Conservation (phyloP, 176 grass and related monocot genomes). For the Paspalum vaginatum region DNA sequence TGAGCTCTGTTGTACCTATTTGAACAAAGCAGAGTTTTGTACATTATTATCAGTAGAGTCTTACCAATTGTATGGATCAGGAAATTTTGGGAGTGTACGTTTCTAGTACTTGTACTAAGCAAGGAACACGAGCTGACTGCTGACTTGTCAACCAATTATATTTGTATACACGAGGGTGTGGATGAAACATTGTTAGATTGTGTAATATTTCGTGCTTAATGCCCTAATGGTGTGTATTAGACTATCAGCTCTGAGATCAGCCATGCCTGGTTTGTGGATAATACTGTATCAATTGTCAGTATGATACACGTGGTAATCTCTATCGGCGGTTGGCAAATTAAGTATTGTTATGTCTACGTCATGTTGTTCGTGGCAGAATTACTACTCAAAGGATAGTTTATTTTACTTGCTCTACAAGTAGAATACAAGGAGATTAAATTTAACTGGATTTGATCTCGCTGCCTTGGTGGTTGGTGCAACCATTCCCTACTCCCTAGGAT, state of each 20-base stretch:
- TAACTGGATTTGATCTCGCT: too few species aligned
- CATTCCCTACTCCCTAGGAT: background rate
- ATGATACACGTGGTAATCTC: background rate
- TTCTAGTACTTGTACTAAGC: background rate
- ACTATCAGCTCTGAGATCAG: background rate
- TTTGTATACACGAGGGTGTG: background rate
- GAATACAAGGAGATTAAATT: background rate
- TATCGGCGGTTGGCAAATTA: background rate
- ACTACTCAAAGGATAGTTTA: background rate
- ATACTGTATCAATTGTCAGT: background rate
- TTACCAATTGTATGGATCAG: background rate
- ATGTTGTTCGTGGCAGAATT: background rate
- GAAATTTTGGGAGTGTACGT: constrained; percentile 34
- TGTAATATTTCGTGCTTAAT: background rate
- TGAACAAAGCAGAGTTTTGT: constrained; percentile 56
- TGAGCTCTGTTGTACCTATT: constrained; percentile 46
- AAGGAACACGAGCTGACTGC: constrained; percentile 20
- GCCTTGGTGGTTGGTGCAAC: background rate
- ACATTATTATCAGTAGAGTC: constrained; percentile 35
- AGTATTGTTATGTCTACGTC: constrained; percentile 4
- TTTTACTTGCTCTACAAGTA: background rate
- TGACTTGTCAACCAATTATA: constrained; percentile 1
- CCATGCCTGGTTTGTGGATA: background rate
- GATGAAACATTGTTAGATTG: background rate
- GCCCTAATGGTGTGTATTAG: background rate